These are phyloP conservation scores for Calonectria pauciramosa DNA, from an alignment of 2,329 filamentous ascomycete species.

Conservation along the genomic window DNA sequence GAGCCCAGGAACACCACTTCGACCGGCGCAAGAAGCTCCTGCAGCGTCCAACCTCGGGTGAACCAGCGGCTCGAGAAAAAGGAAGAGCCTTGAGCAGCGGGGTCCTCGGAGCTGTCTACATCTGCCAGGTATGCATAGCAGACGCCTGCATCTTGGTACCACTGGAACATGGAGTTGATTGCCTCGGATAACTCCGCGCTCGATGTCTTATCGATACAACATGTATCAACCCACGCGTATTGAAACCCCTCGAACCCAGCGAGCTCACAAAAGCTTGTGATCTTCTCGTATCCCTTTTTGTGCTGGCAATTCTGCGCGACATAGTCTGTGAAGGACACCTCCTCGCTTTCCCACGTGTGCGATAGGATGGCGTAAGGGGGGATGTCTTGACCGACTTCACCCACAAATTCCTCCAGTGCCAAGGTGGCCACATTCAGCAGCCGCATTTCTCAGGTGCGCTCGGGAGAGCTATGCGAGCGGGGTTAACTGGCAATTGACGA, in stretches of 20 bases:
- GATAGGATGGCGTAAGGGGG: background rate
- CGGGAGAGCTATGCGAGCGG: too few species aligned
- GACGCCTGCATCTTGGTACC: constrained; percentile 5
- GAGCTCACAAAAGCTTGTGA: background rate
- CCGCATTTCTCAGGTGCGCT: background rate
- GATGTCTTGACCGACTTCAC: background rate
- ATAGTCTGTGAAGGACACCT: background rate
- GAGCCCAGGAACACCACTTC: background rate
- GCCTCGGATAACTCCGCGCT: constrained; percentile 10
- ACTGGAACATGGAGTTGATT: constrained; percentile 19
- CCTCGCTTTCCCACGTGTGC: constrained; percentile 1
- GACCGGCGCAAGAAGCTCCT: background rate
- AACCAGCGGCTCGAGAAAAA: constrained; percentile 10
- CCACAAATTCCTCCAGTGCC: constrained; percentile 10
- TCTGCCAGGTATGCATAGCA: constrained; percentile 10
- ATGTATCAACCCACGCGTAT: constrained; percentile 10
- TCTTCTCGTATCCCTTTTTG: constrained; percentile 2
- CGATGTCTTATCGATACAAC: constrained; percentile 14
- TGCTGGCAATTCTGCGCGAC: background rate
- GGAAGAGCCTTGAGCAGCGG: background rate
- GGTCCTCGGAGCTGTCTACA: background rate
- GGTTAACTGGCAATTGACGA: background rate
- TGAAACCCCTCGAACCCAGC: constrained; percentile 1
- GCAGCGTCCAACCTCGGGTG: background rate
- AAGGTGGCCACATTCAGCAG: background rate